Evolutionary conservation across 768 basidiomycete species (phyloP).

Genomic region (Pisolithus orientalis): DNA sequence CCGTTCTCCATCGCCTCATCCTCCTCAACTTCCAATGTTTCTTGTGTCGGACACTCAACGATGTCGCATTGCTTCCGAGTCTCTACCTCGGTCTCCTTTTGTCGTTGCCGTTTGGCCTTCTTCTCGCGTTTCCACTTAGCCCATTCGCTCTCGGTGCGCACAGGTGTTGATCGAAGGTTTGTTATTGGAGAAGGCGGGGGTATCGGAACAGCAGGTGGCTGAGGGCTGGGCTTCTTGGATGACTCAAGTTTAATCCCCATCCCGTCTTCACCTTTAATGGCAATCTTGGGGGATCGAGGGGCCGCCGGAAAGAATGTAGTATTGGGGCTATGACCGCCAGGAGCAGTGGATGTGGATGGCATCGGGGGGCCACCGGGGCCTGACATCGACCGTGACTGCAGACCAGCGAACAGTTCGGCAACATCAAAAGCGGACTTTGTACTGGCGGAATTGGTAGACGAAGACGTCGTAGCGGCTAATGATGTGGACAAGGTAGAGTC

Average conservation of each 20-base stretch:
- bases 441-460: conserved; percentile 25
- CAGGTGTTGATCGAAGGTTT: conserved; percentile 24
- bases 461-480: not conserved
- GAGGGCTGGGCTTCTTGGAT: conserved; percentile 42
- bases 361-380: conserved; percentile 54
- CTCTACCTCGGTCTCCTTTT: conserved; percentile 19
- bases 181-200: conserved; percentile 26
- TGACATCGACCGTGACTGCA: conserved; percentile 40
- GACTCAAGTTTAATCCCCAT: conserved; percentile 54
- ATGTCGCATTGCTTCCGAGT: conserved; percentile 24
- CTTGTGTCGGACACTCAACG: conserved; percentile 35
- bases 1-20: conserved; percentile 28
- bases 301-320: conserved; percentile 60
- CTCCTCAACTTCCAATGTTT: conserved; percentile 40
- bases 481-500: conserved; percentile 21
- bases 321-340: conserved; percentile 43
- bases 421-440: conserved; percentile 9
- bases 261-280: conserved; percentile 61
- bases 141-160: conserved; percentile 63
- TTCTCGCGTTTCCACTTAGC: conserved; percentile 43
- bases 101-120: conserved; percentile 21
- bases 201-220: conserved; percentile 28
- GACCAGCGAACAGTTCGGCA: conserved; percentile 38
- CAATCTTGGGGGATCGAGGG: conserved; percentile 34
- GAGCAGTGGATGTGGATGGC: conserved; percentile 40